Evolutionary conservation across 495 filamentous ascomycete species (phyloP).

Genomic region (Aspergillus ellipticus): DNA sequence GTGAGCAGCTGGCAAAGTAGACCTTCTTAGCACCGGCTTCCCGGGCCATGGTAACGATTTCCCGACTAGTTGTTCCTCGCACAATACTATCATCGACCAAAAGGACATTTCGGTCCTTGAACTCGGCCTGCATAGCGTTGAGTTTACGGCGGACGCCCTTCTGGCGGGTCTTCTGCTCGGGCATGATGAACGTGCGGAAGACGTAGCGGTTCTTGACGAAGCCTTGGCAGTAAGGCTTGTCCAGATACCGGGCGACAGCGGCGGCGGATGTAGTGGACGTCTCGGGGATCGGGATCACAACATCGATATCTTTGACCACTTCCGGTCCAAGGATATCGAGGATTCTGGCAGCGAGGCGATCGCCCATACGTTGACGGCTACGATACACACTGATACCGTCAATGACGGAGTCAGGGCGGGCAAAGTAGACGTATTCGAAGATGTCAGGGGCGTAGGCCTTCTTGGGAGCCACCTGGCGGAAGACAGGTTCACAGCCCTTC

Average conservation of each 20-base stretch:
- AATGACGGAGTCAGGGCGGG: constrained; percentile 84
- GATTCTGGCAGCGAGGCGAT: constrained; percentile 78
- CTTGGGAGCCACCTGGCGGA: constrained; percentile 69
- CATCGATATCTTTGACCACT: constrained; percentile 79
- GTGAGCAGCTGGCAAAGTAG: constrained; percentile 83
- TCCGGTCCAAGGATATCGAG: constrained; percentile 68
- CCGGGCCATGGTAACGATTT: constrained; percentile 91
- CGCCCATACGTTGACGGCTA: constrained; percentile 89
- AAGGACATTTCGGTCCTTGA: constrained; percentile 77
- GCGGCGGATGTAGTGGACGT: constrained; percentile 83
- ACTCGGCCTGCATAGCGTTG: constrained; percentile 83
- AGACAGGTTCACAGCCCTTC: constrained; percentile 70
- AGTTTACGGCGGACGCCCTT: constrained; percentile 58
- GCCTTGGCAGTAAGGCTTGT: constrained; percentile 77
- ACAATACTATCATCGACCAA: constrained; percentile 94
- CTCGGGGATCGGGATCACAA: constrained; percentile 86
- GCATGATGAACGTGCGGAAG: constrained; percentile 95
- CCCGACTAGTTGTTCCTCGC: constrained; percentile 82
- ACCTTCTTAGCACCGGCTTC: constrained; percentile 90
- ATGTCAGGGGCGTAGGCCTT: constrained; percentile 85
- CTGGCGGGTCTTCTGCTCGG: constrained; percentile 77
- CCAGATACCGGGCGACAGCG: constrained; percentile 69
- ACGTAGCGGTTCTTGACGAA: constrained; percentile 97
- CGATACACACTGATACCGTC: constrained; percentile 91
- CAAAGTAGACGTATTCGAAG: constrained; percentile 78